Percentiles rank a stretch among this genome's conserved stretches.
phyloP scores from a whole-genome alignment of 805 yeast genomes.

The Yarrowia keelungensis region DNA sequence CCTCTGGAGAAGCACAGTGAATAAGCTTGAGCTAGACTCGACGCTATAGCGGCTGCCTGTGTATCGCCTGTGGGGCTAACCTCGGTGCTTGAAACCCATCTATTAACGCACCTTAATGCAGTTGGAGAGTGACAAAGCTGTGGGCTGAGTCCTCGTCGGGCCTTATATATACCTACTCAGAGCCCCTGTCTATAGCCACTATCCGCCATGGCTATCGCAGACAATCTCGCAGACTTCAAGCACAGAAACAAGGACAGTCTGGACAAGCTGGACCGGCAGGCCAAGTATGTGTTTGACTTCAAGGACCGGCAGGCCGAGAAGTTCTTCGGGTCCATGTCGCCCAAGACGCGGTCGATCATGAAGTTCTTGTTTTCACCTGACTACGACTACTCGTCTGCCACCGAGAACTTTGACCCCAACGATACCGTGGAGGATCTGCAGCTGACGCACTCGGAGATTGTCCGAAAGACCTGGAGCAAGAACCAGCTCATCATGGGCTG shows the following conservation, averaged over 20 bases:
- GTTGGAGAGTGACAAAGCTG: too few species aligned
- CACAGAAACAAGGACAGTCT: background rate
- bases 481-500: conserved; percentile 19
- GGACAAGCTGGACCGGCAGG: conserved; percentile 4
- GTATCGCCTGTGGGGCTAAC: conserved; percentile 3
- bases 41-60: conserved; percentile 1
- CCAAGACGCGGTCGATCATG: conserved; percentile 13
- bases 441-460: conserved; percentile 23
- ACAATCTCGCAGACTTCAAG: background rate
- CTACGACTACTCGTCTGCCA: conserved; percentile 14
- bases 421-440: conserved; percentile 14
- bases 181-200: background rate
- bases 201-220: background rate
- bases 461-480: conserved; percentile 9
- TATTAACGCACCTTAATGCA: background rate
- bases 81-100: background rate
- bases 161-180: too few species aligned
- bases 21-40: background rate
- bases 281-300: conserved; percentile 21
- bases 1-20: too few species aligned
- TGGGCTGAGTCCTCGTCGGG: too few species aligned
- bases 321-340: conserved; percentile 14
- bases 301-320: conserved; percentile 20
- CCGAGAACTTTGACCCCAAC: conserved; percentile 3
- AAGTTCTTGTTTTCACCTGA: conserved; percentile 7